A percentile compares a stretch with the other conserved stretches of the same genome.
These are phyloP conservation scores for Sporodiniella umbellata DNA, from an alignment of 371 early-diverging fungal species.

Conservation along the genomic window DNA sequence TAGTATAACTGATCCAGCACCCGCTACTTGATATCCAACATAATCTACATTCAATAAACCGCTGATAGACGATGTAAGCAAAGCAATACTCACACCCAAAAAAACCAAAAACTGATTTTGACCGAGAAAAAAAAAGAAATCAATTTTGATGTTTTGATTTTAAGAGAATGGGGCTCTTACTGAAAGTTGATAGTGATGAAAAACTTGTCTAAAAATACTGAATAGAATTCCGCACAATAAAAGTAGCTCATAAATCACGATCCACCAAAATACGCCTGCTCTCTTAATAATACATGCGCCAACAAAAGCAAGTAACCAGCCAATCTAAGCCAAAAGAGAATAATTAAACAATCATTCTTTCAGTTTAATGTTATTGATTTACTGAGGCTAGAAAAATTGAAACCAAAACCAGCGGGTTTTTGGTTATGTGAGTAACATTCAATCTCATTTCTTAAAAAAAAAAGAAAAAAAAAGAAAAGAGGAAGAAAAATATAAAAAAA, in stretches of 20 bases:
- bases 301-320: constrained; percentile 43
- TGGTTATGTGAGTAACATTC: not conserved
- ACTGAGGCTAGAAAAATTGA: not conserved
- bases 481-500: not conserved
- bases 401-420: not conserved
- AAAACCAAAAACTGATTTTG: constrained; percentile 36
- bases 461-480: not conserved
- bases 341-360: not conserved
- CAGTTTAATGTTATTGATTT: not conserved
- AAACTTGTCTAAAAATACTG: constrained; percentile 23
- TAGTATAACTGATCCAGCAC: constrained; percentile 43
- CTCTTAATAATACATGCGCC: constrained; percentile 29
- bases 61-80: constrained; percentile 24
- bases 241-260: constrained; percentile 35
- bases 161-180: constrained; percentile 26
- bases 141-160: constrained; percentile 29
- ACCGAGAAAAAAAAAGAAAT: not conserved
- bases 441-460: not conserved
- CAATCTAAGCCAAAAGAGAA: constrained; percentile 13
- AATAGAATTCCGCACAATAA: constrained; percentile 26
- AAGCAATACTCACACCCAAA: constrained; percentile 32
- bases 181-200: constrained; percentile 33
- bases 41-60: not conserved
- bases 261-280: constrained; percentile 33
- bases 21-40: constrained; percentile 22